Conservation (phyloP, 139 green algal species). For the Asterochloris sp. region DNA sequence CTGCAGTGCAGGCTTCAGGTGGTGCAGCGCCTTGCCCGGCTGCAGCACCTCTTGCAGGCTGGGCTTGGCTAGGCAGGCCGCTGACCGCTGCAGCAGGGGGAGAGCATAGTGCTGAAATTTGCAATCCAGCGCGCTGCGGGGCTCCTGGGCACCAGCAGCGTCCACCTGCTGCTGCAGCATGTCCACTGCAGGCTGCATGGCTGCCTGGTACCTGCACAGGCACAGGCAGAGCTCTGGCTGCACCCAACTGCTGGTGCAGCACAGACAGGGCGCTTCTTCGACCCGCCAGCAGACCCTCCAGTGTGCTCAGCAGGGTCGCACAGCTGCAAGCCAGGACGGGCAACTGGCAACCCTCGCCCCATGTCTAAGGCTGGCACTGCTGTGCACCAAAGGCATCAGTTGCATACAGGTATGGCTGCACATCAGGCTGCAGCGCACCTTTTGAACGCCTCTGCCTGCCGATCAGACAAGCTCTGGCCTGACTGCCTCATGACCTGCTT, state of each 20-base stretch:
- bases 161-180: conserved; percentile 48
- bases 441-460: neutral
- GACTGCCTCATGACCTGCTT: neutral
- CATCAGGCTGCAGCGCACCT: neutral
- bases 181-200: conserved; percentile 50
- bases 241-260: neutral
- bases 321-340: neutral
- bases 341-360: neutral
- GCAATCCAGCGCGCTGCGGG: conserved; percentile 33
- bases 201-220: conserved; percentile 39
- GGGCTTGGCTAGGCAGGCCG: neutral
- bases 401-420: neutral
- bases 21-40: conserved; percentile 27
- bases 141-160: conserved; percentile 4
- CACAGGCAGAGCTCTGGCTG: neutral
- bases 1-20: conserved; percentile 41
- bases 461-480: neutral
- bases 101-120: conserved; percentile 29
- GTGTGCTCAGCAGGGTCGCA: neutral
- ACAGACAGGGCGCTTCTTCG: neutral
- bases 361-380: neutral
- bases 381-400: neutral
- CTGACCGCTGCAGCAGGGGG: neutral
- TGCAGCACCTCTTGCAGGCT: conserved; percentile 4
- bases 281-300: neutral